Evolutionary conservation across 768 basidiomycete genomes (phyloP).

Genomic region (Tylopilus felleus): DNA sequence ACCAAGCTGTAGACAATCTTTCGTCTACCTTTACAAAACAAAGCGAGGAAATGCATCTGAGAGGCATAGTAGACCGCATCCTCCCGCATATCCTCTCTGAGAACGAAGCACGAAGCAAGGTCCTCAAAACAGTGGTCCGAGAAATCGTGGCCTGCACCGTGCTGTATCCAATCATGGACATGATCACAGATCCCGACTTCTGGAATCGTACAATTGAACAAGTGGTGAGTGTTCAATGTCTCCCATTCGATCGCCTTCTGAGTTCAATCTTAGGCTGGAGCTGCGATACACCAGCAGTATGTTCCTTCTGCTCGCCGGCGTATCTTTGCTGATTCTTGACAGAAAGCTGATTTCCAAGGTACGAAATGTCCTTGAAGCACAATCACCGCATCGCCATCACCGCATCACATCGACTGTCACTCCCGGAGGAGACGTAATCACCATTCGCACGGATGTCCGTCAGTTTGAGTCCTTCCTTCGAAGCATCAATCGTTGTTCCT

Average conservation of each 20-base stretch:
- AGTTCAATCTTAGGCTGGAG: slow-evolving; percentile 48
- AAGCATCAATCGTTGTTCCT: slow-evolving; percentile 78
- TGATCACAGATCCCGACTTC: slow-evolving; percentile 93
- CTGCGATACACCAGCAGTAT: slow-evolving; percentile 66
- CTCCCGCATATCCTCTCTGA: slow-evolving; percentile 74
- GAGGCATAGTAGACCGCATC: slow-evolving; percentile 63
- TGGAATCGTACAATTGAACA: slow-evolving; percentile 94
- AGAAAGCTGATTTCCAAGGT: slow-evolving; percentile 88
- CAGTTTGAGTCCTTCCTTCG: slow-evolving; percentile 91
- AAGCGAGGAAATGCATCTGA: slow-evolving; percentile 83
- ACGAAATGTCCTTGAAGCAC: slow-evolving; percentile 77
- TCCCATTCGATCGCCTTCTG: slow-evolving; percentile 7
- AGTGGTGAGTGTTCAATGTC: slow-evolving; percentile 56
- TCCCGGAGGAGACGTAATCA: slow-evolving; percentile 64
- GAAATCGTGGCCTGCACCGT: slow-evolving; percentile 84
- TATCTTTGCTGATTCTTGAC: slow-evolving; percentile 5
- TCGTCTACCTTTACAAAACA: slow-evolving; percentile 88
- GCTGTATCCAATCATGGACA: slow-evolving; percentile 84
- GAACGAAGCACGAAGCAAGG: slow-evolving; percentile 67
- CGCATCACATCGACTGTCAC: slow-evolving; percentile 40
- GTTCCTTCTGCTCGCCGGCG: slow-evolving; percentile 7
- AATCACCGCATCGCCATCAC: slow-evolving; percentile 56
- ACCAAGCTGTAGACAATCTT: slow-evolving; percentile 84
- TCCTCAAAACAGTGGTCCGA: slow-evolving; percentile 67
- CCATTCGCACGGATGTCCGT: slow-evolving; percentile 72